Base-by-base conservation (phyloP, 2,329 filamentous ascomycete genomes). In the Colletotrichum tofieldiae region DNA sequence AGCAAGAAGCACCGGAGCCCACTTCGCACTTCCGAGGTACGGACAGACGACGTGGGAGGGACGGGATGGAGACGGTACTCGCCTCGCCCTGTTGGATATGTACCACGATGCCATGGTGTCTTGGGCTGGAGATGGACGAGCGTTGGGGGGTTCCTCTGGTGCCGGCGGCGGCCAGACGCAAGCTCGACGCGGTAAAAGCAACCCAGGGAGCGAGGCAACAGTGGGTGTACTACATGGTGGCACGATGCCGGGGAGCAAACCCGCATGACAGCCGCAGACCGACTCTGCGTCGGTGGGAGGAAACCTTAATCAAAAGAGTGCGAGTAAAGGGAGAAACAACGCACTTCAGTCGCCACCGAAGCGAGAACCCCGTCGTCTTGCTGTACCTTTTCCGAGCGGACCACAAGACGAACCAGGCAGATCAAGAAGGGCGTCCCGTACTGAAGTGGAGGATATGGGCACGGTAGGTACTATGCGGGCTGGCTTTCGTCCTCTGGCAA, bases 1-100 rank as follows among this genome's bases (percentile, higher is more conserved):
- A 26, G 54, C 65, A 69, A 56, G 32, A 72, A 29, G 59, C 65
- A 55, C 59, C 35, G 35, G 39, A 32, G 14, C 43, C 69, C 51
- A 71, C 51, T 45, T 56, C 45, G 58, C 18, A 41, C 29, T 39
- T 37, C 59, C 59, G 47, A 54, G 52, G 52, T 45, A 62, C 68
- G 45, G 65, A 61, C 26, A 56, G 65, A 61, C 55, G 66, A 65
- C 49, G 67, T 60, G 60, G 61, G 60, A 66, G 26, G 29, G 60
- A 43, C 47, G 60, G 66, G 35, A 52, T 32, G 29, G 43, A 56
- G 43, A 56, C 26, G 43, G 49, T 51, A 9, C 29, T 32, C 6
- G 29, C 35, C 16, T 23, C 35, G 43, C 52, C 16, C 32, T 41
- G 43, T 41, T 9, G 32, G 26, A 18, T 29, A 47, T 47, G 43